Conservation (phyloP, 257 asterid genomes). For the Hygrophila difformis region DNA sequence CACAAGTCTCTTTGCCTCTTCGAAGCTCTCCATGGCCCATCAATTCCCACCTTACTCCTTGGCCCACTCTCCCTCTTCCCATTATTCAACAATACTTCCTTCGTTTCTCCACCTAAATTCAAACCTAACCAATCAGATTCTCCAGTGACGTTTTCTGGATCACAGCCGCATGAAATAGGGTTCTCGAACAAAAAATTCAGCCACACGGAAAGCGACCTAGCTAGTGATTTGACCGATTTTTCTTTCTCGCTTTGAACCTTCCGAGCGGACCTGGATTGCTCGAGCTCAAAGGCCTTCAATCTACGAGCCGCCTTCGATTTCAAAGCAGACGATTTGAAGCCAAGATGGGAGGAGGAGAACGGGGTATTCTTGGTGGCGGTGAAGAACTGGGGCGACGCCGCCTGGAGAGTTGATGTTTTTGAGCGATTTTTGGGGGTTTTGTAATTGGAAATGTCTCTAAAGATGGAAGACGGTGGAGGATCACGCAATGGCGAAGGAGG, state of each 20-base stretch:
- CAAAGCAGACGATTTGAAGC: constrained; percentile 30
- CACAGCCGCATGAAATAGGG: constrained; percentile 83
- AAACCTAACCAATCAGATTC: constrained; percentile 34
- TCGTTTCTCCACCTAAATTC: constrained; percentile 16
- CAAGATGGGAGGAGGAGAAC: constrained; percentile 28
- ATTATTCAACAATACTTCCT: constrained; percentile 20
- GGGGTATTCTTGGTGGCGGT: constrained; percentile 65
- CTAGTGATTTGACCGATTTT: constrained; percentile 53
- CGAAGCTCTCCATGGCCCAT: constrained; percentile 81
- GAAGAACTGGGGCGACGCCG: constrained; percentile 41
- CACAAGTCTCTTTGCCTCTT: constrained; percentile 63
- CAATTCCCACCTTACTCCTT: constrained; percentile 47
- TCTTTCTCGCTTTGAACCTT: constrained; percentile 58
- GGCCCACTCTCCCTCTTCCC: constrained; percentile 71
- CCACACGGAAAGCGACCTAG: constrained; percentile 85
- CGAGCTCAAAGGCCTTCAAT: constrained; percentile 71
- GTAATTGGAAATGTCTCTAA: constrained; percentile 60
- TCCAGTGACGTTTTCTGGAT: constrained; percentile 42
- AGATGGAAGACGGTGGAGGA: constrained; percentile 33
- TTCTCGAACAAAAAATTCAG: constrained; percentile 76
- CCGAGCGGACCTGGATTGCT: constrained; percentile 77
- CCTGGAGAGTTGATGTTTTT: constrained; percentile 23
- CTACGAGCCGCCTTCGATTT: constrained; percentile 57
- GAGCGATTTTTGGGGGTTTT: constrained; percentile 52
- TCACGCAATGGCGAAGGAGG: constrained; percentile 36